Evolutionary conservation across 768 basidiomycete genomes (phyloP), one percentile per base, ranked within the genome.

Genomic region (Phlegmacium glaucopus): DNA sequence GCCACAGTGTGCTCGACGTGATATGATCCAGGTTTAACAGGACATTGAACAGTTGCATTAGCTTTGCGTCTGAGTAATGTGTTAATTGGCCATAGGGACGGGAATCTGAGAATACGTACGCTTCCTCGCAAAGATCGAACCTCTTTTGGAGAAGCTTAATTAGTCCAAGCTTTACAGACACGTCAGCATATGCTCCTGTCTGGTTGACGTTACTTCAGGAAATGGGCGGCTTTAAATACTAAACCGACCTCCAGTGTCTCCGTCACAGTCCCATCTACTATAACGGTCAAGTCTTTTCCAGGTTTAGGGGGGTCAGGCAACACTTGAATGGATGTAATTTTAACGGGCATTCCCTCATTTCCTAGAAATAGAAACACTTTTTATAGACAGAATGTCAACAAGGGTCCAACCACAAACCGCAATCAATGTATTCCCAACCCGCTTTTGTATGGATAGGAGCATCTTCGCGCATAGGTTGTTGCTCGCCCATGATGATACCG

Each of bases 41-140:
- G 96, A 65, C 96, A 98, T 61, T 87, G 81, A 13, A 97, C 69
- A 22, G 73, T 75, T 4, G 83, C 78, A 55, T 97, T 83, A 13
- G 85, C 85, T 22, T 83, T 81, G 45, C 77, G 77, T 27, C 94
- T 95, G 56, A 8, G 47, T 12, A 51, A 32, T 25, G 22, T 47
- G 27, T 50, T 49, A 25, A 29, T 32, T 11, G 17, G 26, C 39
- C 29, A 26, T 18, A 38, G 25, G 32, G 15, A 28, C 45, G 34
- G 26, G 25, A 28, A 46, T 41, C 17, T 22, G 27, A 48, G 44
- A 15, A 26, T 15, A 80, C 94, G 59, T 73, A 96, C 90, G 94
- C 93, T 68, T 97, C 94, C 50, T 94, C 77, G 62, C 95, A 98
- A 27, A 97, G 68, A 54, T 97, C 91, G 55, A 97, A 95, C 13